phyloP scores from a whole-genome alignment of 129 eudicot species.

The Lonicera japonica region DNA sequence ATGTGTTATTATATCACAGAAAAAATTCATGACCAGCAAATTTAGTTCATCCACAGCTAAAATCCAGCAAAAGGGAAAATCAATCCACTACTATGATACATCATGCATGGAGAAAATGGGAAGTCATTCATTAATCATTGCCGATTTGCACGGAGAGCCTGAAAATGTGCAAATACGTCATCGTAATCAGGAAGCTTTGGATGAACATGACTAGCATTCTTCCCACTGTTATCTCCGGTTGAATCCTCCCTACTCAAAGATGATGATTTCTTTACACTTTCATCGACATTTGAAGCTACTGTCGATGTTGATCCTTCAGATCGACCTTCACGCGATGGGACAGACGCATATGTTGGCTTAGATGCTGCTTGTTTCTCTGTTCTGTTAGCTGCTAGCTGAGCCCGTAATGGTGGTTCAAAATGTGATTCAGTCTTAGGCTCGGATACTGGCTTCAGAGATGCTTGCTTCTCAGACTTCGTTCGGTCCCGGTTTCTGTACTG shows the following conservation, averaged over 20 bases:
- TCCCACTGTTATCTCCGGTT: slow-evolving; percentile 25
- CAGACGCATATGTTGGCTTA: slow-evolving; percentile 7
- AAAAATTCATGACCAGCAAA: background rate
- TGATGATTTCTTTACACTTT: slow-evolving; percentile 17
- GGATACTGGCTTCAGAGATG: no score
- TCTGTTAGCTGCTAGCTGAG: no score
- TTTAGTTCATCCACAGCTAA: background rate
- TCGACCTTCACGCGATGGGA: slow-evolving; percentile 3
- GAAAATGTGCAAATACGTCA: slow-evolving; percentile 45
- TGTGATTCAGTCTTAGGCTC: no score
- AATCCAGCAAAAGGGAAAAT: background rate
- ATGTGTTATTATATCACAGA: no score
- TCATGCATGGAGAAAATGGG: background rate
- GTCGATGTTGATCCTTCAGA: slow-evolving; percentile 8
- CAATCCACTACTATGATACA: no score
- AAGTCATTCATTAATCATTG: slow-evolving; percentile 28
- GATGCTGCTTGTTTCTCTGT: slow-evolving; percentile 3
- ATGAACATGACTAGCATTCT: slow-evolving; percentile 80
- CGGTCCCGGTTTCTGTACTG: no score
- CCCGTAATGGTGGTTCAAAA: no score
- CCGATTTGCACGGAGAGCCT: slow-evolving; percentile 41
- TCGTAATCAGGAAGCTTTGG: slow-evolving; percentile 93
- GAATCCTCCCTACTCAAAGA: slow-evolving; percentile 14
- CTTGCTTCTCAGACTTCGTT: no score
- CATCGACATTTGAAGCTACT: slow-evolving; percentile 15